Conservation (phyloP, 805 yeast species). For the Lipomyces spencermartinsiae region DNA sequence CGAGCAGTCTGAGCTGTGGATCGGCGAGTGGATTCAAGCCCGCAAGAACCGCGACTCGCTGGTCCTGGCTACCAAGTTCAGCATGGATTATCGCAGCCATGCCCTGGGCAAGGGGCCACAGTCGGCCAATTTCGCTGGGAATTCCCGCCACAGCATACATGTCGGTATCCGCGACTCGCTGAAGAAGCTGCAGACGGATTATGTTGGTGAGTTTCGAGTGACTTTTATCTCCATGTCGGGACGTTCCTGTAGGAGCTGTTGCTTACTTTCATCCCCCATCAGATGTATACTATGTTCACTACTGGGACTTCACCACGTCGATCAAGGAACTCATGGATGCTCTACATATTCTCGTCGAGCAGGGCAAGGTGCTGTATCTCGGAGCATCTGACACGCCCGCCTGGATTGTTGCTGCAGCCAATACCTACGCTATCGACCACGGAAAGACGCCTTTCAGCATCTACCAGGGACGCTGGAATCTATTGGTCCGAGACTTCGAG, state of each 20-base stretch:
- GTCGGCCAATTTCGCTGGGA: constrained; percentile 7
- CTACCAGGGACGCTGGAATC: constrained; percentile 42
- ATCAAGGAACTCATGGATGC: constrained; percentile 40
- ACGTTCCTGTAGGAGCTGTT: too few species aligned
- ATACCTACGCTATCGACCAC: constrained; percentile 36
- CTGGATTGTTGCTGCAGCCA: constrained; percentile 37
- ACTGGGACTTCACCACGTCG: constrained; percentile 41
- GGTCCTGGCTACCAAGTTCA: constrained; percentile 47
- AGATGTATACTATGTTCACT: constrained; percentile 19
- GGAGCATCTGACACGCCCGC: constrained; percentile 42
- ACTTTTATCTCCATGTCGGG: too few species aligned
- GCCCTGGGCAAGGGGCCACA: constrained; percentile 6
- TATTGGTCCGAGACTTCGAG: constrained; percentile 38
- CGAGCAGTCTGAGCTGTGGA: constrained; percentile 40
- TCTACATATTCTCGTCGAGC: constrained; percentile 20
- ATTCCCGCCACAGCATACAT: constrained; percentile 1
- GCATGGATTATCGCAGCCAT: constrained; percentile 30
- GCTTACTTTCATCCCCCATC: not conserved
- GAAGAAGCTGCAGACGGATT: constrained; percentile 39
- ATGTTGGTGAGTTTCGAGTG: constrained; percentile 26
- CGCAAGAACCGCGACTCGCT: constrained; percentile 39
- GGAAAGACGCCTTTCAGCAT: constrained; percentile 39
- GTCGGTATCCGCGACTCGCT: constrained; percentile 9
- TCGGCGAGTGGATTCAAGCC: constrained; percentile 42
- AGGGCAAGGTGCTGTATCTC: constrained; percentile 40